Base-by-base conservation (phyloP, 768 basidiomycete genomes). In the Pleurotus pulmonarius region DNA sequence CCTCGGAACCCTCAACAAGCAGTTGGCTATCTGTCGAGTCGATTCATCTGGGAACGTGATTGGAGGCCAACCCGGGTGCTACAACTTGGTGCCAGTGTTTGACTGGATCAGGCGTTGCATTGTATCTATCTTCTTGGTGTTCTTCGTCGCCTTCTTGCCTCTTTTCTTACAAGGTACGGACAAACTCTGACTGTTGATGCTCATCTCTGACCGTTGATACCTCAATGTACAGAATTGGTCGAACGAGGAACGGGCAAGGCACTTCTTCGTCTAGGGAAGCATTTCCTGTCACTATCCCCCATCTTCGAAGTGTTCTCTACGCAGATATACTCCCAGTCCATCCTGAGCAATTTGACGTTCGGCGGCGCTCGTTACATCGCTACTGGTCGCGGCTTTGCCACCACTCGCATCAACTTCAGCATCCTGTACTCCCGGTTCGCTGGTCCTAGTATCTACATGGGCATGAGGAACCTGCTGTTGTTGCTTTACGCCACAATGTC, bases 361-460 rank as follows among this genome's bases (percentile, higher is more conserved):
- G 97, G 97, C 75, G 97, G 97, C 58, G 97, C 97, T 54, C 89
- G 97, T 56, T 99, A 99, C 70, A 99, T 99, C 61, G 97, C 97
- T 45, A 99, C 97, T 43, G 97, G 97, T 58, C 92, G 97, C 77
- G 97, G 97, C 51, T 99, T 99, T 70, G 97, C 96, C 24, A 99
- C 97, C 9, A 95, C 92, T 39, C 87, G 97, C 34, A 91, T 98
- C 60, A 92, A 87, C 25, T 99, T 99, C 81, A 88, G 87, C 65
- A 96, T 98, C 65, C 83, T 98, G 24, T 99, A 98, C 74, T 98
- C 97, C 16, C 90, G 97, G 53, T 99, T 99, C 73, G 97, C 97
- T 44, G 97, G 97, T 15, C 96, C 97, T n/a, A 95, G 93, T 65
- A 98, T 99, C 69, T 99, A 99, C 78, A 86, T 98, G 81, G 96